These are phyloP conservation scores for Diplodia intermedia DNA, from an alignment of 2,329 filamentous ascomycete species.

Conservation along the genomic window DNA sequence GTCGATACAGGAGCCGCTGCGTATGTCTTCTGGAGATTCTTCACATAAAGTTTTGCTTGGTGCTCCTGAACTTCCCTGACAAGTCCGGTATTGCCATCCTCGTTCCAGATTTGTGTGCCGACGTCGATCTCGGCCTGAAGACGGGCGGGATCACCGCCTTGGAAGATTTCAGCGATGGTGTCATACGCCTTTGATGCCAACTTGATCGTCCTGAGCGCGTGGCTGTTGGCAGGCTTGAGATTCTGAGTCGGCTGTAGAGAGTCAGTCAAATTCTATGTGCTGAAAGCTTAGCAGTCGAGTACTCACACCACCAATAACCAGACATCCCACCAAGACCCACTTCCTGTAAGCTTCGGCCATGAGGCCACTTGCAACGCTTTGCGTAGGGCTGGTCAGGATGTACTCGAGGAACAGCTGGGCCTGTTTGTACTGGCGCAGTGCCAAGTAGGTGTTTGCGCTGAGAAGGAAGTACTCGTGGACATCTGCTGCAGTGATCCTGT, in stretches of 20 bases:
- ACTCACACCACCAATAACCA: slow-evolving; percentile 69
- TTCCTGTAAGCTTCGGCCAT: slow-evolving; percentile 93
- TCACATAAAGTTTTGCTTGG: slow-evolving; percentile 77
- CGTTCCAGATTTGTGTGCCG: slow-evolving; percentile 66
- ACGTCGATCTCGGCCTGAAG: slow-evolving; percentile 70
- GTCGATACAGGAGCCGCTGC: slow-evolving; percentile 64
- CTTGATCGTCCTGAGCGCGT: slow-evolving; percentile 64
- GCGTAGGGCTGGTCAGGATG: slow-evolving; percentile 70
- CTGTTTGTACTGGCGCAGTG: slow-evolving; percentile 50
- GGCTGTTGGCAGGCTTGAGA: slow-evolving; percentile 63
- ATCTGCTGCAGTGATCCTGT: slow-evolving; percentile 57
- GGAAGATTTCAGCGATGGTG: slow-evolving; percentile 72
- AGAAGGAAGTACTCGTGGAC: slow-evolving; percentile 64
- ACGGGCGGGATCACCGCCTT: slow-evolving; percentile 62
- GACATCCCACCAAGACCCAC: slow-evolving; percentile 79
- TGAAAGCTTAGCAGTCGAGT: background rate
- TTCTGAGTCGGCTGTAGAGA: slow-evolving; percentile 52
- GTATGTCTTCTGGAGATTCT: slow-evolving; percentile 76
- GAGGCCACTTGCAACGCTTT: slow-evolving; percentile 71
- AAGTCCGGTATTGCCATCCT: slow-evolving; percentile 76
- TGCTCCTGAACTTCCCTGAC: slow-evolving; percentile 72
- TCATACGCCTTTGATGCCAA: slow-evolving; percentile 73
- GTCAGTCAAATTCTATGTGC: background rate
- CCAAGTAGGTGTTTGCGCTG: slow-evolving; percentile 57
- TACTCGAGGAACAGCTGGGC: slow-evolving; percentile 57